Conservation (phyloP, 495 filamentous ascomycete species). For the Podospora fimiseda region DNA sequence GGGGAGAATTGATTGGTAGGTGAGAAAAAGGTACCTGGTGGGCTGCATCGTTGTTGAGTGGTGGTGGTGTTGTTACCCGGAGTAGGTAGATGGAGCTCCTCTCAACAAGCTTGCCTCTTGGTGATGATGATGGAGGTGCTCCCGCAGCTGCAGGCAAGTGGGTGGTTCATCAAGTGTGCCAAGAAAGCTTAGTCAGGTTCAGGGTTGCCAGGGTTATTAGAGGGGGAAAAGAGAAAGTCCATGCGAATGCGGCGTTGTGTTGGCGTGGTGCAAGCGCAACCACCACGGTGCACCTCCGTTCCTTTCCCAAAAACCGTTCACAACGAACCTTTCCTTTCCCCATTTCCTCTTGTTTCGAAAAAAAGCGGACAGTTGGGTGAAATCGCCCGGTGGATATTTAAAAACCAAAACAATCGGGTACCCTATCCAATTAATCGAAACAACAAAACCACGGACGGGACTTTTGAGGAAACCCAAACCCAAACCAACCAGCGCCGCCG, state of each 20-base stretch:
- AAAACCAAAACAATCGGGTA: no score
- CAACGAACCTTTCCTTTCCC: no score
- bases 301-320: no score
- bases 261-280: neutral
- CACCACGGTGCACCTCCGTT: no score
- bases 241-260: constrained; percentile 1
- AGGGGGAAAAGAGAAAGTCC: constrained; percentile 17
- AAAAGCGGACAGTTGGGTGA: no score
- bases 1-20: neutral
- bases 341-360: no score
- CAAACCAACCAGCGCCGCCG: no score
- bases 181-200: neutral
- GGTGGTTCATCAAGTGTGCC: neutral
- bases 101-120: no score
- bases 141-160: neutral
- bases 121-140: neutral
- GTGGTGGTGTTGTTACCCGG: neutral
- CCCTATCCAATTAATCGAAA: no score
- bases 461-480: no score
- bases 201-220: neutral
- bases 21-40: constrained; percentile 27
- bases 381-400: no score
- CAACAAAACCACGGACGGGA: no score
- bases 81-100: neutral
- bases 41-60: constrained; percentile 38